phyloP scores from a whole-genome alignment of 139 green algal genomes.

The Micractinium sp. region DNA sequence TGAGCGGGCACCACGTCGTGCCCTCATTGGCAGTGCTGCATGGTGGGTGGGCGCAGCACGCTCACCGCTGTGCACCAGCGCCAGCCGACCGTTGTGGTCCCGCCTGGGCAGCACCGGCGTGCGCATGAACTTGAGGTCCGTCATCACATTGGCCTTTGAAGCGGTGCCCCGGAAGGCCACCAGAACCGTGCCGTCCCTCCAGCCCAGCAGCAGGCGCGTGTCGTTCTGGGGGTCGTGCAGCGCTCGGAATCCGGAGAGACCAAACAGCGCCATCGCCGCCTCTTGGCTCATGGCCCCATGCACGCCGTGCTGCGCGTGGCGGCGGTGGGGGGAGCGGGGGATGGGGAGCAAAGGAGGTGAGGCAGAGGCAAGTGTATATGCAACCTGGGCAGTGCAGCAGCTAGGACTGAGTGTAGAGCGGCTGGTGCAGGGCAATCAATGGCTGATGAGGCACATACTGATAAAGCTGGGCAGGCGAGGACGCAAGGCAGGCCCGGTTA shows the following conservation, averaged over 20 bases:
- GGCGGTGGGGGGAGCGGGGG: not conserved
- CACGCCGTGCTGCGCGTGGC: not conserved
- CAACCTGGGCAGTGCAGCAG: not conserved
- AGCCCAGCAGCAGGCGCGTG: slow-evolving; percentile 16
- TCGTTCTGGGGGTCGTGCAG: not conserved
- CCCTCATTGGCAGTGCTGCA: too few species aligned
- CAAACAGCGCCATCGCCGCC: not conserved
- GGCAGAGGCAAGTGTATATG: not conserved
- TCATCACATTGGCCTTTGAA: not conserved
- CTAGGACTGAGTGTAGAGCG: not conserved
- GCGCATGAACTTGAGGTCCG: not conserved
- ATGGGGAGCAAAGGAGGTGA: not conserved
- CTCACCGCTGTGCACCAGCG: slow-evolving; percentile 6
- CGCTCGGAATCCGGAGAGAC: not conserved
- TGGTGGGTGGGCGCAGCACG: too few species aligned
- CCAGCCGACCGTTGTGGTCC: slow-evolving; percentile 3
- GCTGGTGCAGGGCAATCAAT: not conserved
- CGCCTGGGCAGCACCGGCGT: not conserved
- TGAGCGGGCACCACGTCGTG: too few species aligned
- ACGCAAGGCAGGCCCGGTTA: too few species aligned
- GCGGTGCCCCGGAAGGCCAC: slow-evolving; percentile 10
- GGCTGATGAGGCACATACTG: too few species aligned
- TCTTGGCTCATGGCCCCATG: not conserved
- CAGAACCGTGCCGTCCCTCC: slow-evolving; percentile 5
- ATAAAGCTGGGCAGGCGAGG: too few species aligned